Conservation (phyloP, 2,329 filamentous ascomycete genomes). For the Paecilomyces variotii region DNA sequence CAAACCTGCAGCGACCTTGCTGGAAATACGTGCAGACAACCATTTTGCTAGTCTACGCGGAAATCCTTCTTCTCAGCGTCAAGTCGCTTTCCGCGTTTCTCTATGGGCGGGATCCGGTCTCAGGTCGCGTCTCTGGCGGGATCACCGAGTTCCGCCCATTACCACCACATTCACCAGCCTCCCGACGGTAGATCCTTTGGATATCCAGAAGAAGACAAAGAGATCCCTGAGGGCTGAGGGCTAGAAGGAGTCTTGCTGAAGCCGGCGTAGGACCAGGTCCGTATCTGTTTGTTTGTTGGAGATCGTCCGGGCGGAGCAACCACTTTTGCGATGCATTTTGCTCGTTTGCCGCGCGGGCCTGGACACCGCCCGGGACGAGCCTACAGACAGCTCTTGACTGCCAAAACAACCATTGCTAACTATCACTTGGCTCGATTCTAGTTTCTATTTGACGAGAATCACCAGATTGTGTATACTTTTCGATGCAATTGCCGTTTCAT, state of each 20-base stretch:
- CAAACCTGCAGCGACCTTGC: conserved; percentile 58
- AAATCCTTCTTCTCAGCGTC: conserved; percentile 1
- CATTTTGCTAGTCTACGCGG: conserved; percentile 20
- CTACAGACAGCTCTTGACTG: not conserved
- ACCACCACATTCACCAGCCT: not conserved
- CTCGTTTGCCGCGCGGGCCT: not conserved
- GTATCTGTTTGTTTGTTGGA: not conserved
- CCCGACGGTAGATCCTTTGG: not conserved
- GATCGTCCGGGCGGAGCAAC: not conserved
- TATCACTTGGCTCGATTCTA: not conserved
- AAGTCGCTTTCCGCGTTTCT: conserved; percentile 1
- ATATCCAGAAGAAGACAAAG: not conserved
- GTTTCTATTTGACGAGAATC: not conserved
- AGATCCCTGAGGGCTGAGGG: not conserved
- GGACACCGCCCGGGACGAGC: not conserved
- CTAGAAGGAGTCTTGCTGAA: not conserved
- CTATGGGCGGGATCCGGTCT: not conserved
- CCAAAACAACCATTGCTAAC: not conserved
- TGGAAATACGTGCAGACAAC: conserved; percentile 56
- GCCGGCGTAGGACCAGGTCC: not conserved
- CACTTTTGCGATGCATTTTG: not conserved
- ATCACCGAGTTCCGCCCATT: not conserved
- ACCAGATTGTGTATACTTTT: not conserved
- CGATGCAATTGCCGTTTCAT: too few relatives aligned
- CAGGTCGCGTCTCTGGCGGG: not conserved